Percentiles rank a stretch among this genome's conserved stretches.
Evolutionary conservation across 78 protist genomes (phyloP).

Genomic region (Dictyostelium brefeldianum): DNA sequence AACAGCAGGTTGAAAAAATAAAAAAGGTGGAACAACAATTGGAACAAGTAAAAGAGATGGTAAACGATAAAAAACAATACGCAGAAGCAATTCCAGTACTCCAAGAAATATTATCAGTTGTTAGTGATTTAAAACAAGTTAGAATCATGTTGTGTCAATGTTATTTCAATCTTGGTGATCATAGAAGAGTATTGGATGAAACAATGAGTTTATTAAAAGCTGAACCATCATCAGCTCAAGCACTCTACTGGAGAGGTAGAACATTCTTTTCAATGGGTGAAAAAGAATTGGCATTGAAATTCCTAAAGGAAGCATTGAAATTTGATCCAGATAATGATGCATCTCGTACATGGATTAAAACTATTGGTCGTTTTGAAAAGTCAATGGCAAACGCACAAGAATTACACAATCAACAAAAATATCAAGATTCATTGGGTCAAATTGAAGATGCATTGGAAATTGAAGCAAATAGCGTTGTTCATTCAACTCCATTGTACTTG

Average conservation of each 20-base stretch:
- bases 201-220: slow-evolving; percentile 42
- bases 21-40: neutral
- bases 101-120: neutral
- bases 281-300: slow-evolving; percentile 60
- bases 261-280: slow-evolving; percentile 67
- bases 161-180: slow-evolving; percentile 11
- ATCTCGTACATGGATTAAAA: neutral
- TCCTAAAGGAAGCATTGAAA: slow-evolving; percentile 50
- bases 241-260: slow-evolving; percentile 64
- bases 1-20: slow-evolving; percentile 18
- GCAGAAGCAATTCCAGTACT: slow-evolving; percentile 15
- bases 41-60: neutral
- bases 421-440: slow-evolving; percentile 42
- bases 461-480: slow-evolving; percentile 18
- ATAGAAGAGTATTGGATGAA: slow-evolving; percentile 31
- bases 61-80: neutral
- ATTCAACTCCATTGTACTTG: slow-evolving; percentile 31
- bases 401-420: slow-evolving; percentile 33
- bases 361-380: slow-evolving; percentile 31
- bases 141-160: slow-evolving; percentile 17
- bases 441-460: slow-evolving; percentile 38
- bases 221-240: slow-evolving; percentile 34
- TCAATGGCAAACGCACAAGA: slow-evolving; percentile 40
- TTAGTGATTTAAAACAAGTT: slow-evolving; percentile 30
- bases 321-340: slow-evolving; percentile 46